phyloP scores from a whole-genome alignment of 140 eudicot species.

The Bidens hawaiensis region DNA sequence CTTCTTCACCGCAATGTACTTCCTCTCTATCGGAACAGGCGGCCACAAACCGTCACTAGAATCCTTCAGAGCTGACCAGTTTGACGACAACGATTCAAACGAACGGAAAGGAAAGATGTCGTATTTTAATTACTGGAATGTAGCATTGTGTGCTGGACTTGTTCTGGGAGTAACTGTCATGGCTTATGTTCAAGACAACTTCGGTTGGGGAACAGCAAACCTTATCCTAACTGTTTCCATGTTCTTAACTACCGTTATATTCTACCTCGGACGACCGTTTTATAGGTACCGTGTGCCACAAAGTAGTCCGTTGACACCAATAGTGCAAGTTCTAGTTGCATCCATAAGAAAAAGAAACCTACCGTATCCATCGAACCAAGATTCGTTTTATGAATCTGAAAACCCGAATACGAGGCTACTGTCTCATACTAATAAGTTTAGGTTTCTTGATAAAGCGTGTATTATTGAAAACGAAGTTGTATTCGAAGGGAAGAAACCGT shows the following conservation, averaged over 20 bases:
- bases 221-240: slow-evolving; percentile 32
- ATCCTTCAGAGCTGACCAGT: slow-evolving; percentile 64
- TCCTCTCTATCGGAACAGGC: slow-evolving; percentile 45
- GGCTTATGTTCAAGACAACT: slow-evolving; percentile 39
- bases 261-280: slow-evolving; percentile 35
- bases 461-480: slow-evolving; percentile 28
- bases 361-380: slow-evolving; percentile 37
- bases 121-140: slow-evolving; percentile 52
- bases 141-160: slow-evolving; percentile 44
- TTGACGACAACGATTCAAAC: slow-evolving; percentile 37
- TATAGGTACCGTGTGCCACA: slow-evolving; percentile 23
- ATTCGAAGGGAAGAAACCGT: slow-evolving; percentile 15
- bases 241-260: slow-evolving; percentile 29
- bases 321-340: slow-evolving; percentile 46
- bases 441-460: slow-evolving; percentile 69
- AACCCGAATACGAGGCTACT: slow-evolving; percentile 33
- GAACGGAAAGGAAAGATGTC: slow-evolving; percentile 48
- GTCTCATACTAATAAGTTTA: slow-evolving; percentile 45
- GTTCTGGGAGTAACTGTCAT: slow-evolving; percentile 41
- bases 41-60: slow-evolving; percentile 48
- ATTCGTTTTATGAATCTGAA: slow-evolving; percentile 40
- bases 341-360: slow-evolving; percentile 40
- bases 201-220: slow-evolving; percentile 36
- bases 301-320: slow-evolving; percentile 27
- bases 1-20: slow-evolving; percentile 39